phyloP scores from a whole-genome alignment of 1,139 yeast genomes.

The Geotrichum europaeum region DNA sequence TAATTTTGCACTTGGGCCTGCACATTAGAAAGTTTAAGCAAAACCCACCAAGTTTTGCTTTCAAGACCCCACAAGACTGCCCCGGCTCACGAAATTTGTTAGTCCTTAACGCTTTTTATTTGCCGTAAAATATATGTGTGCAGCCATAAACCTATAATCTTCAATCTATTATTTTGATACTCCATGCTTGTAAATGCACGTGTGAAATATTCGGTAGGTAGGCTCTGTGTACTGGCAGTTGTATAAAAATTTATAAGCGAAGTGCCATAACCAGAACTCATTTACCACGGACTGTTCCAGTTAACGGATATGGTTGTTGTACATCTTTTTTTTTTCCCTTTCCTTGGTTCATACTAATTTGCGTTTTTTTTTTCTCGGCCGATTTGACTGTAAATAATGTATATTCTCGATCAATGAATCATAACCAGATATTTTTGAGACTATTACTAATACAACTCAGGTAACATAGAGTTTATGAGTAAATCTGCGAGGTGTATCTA shows the following conservation, averaged over 20 bases:
- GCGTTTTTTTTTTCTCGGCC: not conserved
- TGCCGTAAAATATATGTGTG: no score
- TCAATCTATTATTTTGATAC: not conserved
- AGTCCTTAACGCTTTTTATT: no score
- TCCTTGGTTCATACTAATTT: not conserved
- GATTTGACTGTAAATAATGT: not conserved
- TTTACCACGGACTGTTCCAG: not conserved
- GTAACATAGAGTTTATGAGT: no score
- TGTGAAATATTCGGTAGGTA: not conserved
- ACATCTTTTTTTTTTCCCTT: not conserved
- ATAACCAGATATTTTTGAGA: no score
- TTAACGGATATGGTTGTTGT: not conserved
- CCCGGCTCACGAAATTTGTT: no score
- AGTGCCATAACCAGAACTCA: not conserved
- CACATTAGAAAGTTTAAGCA: no score
- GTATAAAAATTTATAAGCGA: not conserved
- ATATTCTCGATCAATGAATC: not conserved
- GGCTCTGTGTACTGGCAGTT: not conserved
- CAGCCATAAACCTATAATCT: not conserved
- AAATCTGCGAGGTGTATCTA: no score
- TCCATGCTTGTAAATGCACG: not conserved
- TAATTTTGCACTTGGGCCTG: no score
- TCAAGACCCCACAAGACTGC: no score
- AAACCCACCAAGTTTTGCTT: no score
- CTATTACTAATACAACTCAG: no score